phyloP scores from a whole-genome alignment of 306 rosid species.

The Lablab purpureus region DNA sequence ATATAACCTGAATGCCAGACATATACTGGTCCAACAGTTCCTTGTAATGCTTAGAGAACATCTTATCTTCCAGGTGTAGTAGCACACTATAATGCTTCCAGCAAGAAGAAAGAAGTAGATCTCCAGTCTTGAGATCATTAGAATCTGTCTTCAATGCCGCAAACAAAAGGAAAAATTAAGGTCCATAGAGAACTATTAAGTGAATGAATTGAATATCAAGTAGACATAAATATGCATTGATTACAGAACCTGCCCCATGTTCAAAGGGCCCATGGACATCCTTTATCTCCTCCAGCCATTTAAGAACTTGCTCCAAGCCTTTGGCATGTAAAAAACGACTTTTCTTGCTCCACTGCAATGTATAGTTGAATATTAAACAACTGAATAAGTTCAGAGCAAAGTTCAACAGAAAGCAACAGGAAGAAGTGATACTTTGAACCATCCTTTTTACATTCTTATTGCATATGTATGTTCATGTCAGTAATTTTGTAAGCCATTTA shows the following conservation, averaged over 20 bases:
- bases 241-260: conserved; percentile 83
- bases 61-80: conserved; percentile 78
- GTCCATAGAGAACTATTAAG: conserved; percentile 39
- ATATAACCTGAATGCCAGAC: conserved; percentile 86
- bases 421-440: conserved; percentile 32
- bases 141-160: conserved; percentile 65
- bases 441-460: conserved; percentile 10
- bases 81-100: conserved; percentile 93
- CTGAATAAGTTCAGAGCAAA: conserved; percentile 39
- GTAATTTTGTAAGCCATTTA: conserved; percentile 28
- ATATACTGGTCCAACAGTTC: conserved; percentile 84
- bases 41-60: conserved; percentile 63
- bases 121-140: conserved; percentile 69
- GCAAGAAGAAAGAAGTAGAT: conserved; percentile 85
- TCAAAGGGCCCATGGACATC: conserved; percentile 55
- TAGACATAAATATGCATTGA: conserved; percentile 42
- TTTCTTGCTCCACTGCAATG: conserved; percentile 85
- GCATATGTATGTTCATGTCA: conserved; percentile 15
- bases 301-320: conserved; percentile 89
- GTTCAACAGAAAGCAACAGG: conserved; percentile 36
- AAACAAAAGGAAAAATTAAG: conserved; percentile 49
- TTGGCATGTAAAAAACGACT: conserved; percentile 80
- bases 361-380: conserved; percentile 37
- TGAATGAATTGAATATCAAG: conserved; percentile 39
- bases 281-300: conserved; percentile 84